Conservation (phyloP, 2,329 filamentous ascomycete genomes). For the Nemania serpens region DNA sequence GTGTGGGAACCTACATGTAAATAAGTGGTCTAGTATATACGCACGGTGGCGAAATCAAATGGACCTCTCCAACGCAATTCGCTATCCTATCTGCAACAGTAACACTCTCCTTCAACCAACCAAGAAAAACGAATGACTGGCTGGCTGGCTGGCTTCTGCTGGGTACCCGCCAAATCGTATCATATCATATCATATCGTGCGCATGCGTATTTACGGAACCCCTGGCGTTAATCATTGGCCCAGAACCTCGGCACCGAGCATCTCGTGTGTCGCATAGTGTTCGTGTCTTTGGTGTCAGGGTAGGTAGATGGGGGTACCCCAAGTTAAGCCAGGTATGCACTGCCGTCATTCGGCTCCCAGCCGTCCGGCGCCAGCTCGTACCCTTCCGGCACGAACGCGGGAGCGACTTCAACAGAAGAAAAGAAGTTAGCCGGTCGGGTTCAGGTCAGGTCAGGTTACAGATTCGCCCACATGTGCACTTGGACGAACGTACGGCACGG, state of each 20-base stretch:
- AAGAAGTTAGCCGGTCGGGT: neutral
- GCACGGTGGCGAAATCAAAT: neutral
- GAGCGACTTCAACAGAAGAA: constrained; percentile 28
- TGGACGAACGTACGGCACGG: too few species aligned
- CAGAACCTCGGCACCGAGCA: neutral
- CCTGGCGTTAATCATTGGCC: neutral
- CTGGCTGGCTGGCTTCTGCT: too few species aligned
- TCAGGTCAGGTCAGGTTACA: too few species aligned
- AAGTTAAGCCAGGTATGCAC: neutral
- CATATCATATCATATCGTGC: neutral
- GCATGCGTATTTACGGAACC: neutral
- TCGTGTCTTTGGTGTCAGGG: too few species aligned
- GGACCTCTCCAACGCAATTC: too few species aligned
- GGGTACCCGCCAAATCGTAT: too few species aligned
- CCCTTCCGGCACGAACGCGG: constrained; percentile 35
- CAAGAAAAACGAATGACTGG: too few species aligned
- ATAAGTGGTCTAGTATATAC: neutral
- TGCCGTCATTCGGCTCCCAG: constrained; percentile 32
- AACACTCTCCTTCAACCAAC: too few species aligned
- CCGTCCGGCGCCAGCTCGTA: constrained; percentile 34
- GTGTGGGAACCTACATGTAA: too few species aligned
- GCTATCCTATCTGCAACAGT: too few species aligned
- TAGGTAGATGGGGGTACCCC: neutral
- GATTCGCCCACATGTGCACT: too few species aligned
- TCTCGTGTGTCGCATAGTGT: neutral